Evolutionary conservation across 2,329 filamentous ascomycete species (phyloP).

Genomic region (Metarhizium rileyi): DNA sequence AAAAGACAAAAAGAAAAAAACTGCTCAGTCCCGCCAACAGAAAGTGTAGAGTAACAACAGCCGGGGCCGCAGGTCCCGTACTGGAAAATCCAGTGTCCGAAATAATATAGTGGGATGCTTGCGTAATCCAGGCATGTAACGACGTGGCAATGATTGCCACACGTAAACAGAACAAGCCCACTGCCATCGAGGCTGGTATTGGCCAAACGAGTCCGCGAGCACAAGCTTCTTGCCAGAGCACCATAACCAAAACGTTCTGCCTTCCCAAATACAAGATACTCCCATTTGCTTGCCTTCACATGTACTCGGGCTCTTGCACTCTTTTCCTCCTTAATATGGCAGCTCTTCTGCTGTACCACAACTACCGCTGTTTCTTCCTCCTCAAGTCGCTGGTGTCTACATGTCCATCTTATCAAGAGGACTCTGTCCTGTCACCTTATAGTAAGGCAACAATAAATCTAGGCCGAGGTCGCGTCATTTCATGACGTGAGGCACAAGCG

Average conservation of each 20-base stretch:
- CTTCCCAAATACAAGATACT: conserved; percentile 12
- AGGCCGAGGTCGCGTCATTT: conserved; percentile 5
- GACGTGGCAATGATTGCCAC: conserved; percentile 3
- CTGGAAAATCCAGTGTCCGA: neutral
- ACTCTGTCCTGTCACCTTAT: conserved; percentile 4
- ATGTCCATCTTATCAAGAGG: conserved; percentile 5
- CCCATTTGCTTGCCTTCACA: neutral
- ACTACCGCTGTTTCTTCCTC: neutral
- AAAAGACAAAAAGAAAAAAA: conserved; percentile 10
- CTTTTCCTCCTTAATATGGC: neutral
- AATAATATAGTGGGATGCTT: neutral
- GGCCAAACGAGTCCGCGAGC: neutral
- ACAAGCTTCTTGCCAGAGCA: neutral
- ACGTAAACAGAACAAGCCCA: neutral
- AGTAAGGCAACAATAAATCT: conserved; percentile 5
- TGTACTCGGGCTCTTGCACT: neutral
- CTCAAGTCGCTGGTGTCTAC: conserved; percentile 3
- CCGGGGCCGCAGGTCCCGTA: neutral
- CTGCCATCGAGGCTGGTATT: neutral
- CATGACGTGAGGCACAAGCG: conserved; percentile 3
- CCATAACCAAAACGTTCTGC: conserved; percentile 14
- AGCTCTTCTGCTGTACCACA: neutral
- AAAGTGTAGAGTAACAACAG: neutral
- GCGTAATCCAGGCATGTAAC: conserved; percentile 2
- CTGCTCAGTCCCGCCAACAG: neutral